Evolutionary conservation across 2,329 filamentous ascomycete genomes (phyloP).

Genomic region (Pseudocercospora eumusae): DNA sequence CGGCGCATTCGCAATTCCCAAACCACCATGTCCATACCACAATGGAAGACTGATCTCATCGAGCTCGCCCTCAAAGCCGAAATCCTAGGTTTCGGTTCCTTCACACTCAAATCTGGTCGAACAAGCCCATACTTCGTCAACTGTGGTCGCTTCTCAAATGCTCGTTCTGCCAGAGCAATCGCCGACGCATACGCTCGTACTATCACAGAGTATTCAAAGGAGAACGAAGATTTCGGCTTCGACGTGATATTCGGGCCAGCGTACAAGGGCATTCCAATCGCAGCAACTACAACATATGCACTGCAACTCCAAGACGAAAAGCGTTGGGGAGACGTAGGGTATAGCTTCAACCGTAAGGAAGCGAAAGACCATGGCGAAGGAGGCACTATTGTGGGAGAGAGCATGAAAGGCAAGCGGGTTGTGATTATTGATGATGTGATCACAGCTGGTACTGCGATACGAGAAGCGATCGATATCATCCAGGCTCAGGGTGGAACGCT

Average conservation of each 20-base stretch:
- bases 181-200: slow-evolving; percentile 75
- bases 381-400: slow-evolving; percentile 85
- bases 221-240: slow-evolving; percentile 57
- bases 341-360: slow-evolving; percentile 95
- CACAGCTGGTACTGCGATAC: slow-evolving; percentile 89
- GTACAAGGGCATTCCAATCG: slow-evolving; percentile 96
- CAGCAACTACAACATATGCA: slow-evolving; percentile 72
- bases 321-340: slow-evolving; percentile 70
- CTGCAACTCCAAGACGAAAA: slow-evolving; percentile 68
- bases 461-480: slow-evolving; percentile 90
- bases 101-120: slow-evolving; percentile 89
- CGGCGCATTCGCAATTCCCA: neutral
- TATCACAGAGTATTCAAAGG: slow-evolving; percentile 49
- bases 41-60: slow-evolving; percentile 74
- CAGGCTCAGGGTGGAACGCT: slow-evolving; percentile 79
- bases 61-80: slow-evolving; percentile 66
- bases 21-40: slow-evolving; percentile 33
- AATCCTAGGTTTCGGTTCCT: slow-evolving; percentile 78
- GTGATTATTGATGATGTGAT: slow-evolving; percentile 96
- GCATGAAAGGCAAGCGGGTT: slow-evolving; percentile 79
- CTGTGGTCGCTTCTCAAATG: slow-evolving; percentile 84
- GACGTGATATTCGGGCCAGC: slow-evolving; percentile 92
- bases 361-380: slow-evolving; percentile 95
- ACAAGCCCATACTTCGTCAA: slow-evolving; percentile 97
- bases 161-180: slow-evolving; percentile 74